Conservation (phyloP, 2,329 filamentous ascomycete species). For the Tolypocladium capitatum region DNA sequence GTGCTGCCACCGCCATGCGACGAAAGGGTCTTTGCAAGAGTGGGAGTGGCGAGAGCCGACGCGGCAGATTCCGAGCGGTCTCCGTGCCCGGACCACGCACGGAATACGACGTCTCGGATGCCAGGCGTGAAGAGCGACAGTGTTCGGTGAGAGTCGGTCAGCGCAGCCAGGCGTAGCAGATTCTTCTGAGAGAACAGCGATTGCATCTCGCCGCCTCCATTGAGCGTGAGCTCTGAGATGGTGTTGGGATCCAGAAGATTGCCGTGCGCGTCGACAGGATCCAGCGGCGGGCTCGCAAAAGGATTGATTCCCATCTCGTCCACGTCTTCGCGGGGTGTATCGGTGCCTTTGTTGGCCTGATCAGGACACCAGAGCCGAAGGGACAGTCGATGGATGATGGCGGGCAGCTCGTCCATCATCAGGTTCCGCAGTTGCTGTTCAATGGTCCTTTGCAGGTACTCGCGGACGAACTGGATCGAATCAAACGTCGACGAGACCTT, state of each 20-base stretch:
- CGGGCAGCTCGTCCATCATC: slow-evolving; percentile 96
- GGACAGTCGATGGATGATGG: slow-evolving; percentile 88
- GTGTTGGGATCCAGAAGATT: slow-evolving; percentile 63
- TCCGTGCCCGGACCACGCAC: slow-evolving; percentile 74
- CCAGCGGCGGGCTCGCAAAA: slow-evolving; percentile 66
- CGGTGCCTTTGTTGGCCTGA: slow-evolving; percentile 39
- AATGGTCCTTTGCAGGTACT: slow-evolving; percentile 93
- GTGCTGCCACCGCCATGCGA: slow-evolving; percentile 43
- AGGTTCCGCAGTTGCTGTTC: slow-evolving; percentile 82
- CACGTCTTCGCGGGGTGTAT: slow-evolving; percentile 33
- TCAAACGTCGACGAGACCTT: slow-evolving; percentile 99
- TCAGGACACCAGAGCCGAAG: slow-evolving; percentile 83
- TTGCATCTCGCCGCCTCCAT: slow-evolving; percentile 69
- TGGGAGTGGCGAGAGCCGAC: slow-evolving; percentile 33
- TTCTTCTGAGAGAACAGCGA: slow-evolving; percentile 95
- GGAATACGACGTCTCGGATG: slow-evolving; percentile 81
- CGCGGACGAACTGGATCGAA: slow-evolving; percentile 94
- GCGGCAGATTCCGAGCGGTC: slow-evolving; percentile 52
- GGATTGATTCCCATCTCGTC: slow-evolving; percentile 60
- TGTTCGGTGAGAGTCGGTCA: slow-evolving; percentile 82
- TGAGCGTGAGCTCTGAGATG: slow-evolving; percentile 64
- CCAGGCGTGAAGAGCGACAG: slow-evolving; percentile 82
- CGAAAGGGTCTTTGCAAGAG: slow-evolving; percentile 50
- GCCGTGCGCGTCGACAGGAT: slow-evolving; percentile 69
- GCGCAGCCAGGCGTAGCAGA: slow-evolving; percentile 63